Conservation (phyloP, 148 eudicot species). For the Chenopodium suecicum region DNA sequence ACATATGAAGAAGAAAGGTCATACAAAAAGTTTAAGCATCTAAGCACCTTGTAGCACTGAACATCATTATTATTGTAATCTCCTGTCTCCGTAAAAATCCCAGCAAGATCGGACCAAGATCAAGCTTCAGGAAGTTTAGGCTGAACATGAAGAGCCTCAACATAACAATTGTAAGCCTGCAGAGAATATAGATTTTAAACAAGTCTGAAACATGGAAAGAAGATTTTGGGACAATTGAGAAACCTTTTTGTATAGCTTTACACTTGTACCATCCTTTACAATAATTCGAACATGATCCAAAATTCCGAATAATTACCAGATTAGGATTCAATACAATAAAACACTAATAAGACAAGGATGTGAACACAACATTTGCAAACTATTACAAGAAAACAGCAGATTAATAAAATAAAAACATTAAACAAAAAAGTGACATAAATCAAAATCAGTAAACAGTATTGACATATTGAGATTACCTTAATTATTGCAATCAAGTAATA, state of each 20-base stretch:
- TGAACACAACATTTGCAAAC: background rate
- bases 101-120: constrained; percentile 94
- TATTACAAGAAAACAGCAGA: background rate
- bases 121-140: constrained; percentile 68
- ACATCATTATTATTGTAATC: constrained; percentile 69
- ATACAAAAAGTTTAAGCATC: background rate
- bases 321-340: constrained; percentile 62
- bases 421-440: background rate
- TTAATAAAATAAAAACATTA: background rate
- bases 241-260: too few species aligned
- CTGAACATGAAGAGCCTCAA: constrained; percentile 85
- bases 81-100: constrained; percentile 89
- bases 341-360: background rate
- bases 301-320: constrained; percentile 44
- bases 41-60: constrained; percentile 79
- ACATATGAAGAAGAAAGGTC: constrained; percentile 13
- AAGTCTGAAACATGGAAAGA: background rate
- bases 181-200: constrained; percentile 8
- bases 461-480: constrained; percentile 49
- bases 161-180: constrained; percentile 90
- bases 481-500: constrained; percentile 71
- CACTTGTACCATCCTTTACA: too few species aligned
- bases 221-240: too few species aligned
- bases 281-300: background rate
- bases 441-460: background rate